Evolutionary conservation across 2,329 filamentous ascomycete genomes (phyloP).

Genomic region (Fusarium odoratissimum): DNA sequence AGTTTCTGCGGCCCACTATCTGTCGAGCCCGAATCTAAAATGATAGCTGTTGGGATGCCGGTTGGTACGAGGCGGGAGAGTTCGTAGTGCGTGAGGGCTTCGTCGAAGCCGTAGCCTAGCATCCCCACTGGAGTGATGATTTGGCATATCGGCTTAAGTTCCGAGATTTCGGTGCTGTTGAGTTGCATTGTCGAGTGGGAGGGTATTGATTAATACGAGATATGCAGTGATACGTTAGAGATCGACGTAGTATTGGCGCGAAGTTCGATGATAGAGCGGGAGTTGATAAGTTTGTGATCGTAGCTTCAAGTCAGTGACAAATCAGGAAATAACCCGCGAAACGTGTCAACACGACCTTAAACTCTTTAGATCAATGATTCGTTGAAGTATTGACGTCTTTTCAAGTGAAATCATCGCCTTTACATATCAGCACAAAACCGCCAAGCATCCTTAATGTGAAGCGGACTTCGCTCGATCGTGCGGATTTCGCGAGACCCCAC

Average conservation of each 20-base stretch:
- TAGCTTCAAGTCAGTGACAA: accelerated
- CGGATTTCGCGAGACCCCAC: not conserved
- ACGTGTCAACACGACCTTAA: accelerated
- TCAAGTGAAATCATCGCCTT: not conserved
- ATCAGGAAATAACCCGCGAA: accelerated
- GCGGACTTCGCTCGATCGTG: not conserved
- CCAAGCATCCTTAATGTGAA: not conserved
- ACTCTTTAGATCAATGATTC: accelerated
- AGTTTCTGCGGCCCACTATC: conserved; percentile 56
- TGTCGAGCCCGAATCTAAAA: conserved; percentile 52
- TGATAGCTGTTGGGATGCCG: conserved; percentile 49
- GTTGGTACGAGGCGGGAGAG: conserved; percentile 45
- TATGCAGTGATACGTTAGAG: not conserved
- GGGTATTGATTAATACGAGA: not conserved
- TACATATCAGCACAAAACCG: not conserved
- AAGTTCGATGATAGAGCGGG: not conserved
- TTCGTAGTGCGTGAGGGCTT: conserved; percentile 42
- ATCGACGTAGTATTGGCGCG: not conserved
- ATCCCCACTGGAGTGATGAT: conserved; percentile 62
- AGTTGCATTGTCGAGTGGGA: not conserved
- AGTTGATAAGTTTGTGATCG: too few species aligned
- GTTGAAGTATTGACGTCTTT: accelerated
- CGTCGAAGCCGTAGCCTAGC: conserved; percentile 61
- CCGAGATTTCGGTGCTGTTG: accelerated
- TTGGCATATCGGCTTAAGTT: conserved; percentile 3